These are phyloP conservation scores for Diaporthe sp. DNA, from an alignment of 2,329 filamentous ascomycete species.

Conservation along the genomic window DNA sequence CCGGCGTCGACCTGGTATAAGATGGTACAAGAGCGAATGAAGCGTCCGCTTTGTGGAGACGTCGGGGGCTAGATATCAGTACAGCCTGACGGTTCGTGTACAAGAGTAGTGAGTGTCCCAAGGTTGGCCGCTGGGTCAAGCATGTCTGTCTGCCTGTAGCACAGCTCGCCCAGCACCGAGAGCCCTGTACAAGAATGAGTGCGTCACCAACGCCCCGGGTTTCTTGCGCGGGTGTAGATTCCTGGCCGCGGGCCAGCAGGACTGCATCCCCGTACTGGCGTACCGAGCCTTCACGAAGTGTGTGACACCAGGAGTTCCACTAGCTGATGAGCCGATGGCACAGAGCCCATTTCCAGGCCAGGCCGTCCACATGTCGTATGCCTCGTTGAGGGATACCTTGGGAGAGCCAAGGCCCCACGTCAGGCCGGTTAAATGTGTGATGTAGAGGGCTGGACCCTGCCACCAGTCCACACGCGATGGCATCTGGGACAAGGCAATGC, in stretches of 20 bases:
- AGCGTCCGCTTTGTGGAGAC: not conserved
- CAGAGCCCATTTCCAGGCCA: not conserved
- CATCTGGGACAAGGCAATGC: no score
- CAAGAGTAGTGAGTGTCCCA: not conserved
- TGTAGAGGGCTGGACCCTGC: not conserved
- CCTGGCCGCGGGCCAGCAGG: conserved; percentile 1
- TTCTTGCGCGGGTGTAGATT: not conserved
- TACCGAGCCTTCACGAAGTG: not conserved
- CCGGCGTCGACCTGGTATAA: not conserved
- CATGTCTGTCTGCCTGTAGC: not conserved
- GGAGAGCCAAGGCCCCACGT: not conserved
- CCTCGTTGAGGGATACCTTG: not conserved
- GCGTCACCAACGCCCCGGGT: not conserved
- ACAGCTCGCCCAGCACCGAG: not conserved
- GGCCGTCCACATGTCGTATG: not conserved
- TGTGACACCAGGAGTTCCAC: not conserved
- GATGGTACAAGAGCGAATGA: not conserved
- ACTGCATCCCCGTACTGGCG: conserved; percentile 12
- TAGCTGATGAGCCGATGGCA: not conserved
- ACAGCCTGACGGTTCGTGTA: not conserved
- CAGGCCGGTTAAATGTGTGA: not conserved
- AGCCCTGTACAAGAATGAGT: not conserved
- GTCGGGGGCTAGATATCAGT: no score
- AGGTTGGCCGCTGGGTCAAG: not conserved
- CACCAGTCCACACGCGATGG: not conserved